phyloP scores from a whole-genome alignment of 495 filamentous ascomycete genomes.

The Symbiotaphrina buchneri region DNA sequence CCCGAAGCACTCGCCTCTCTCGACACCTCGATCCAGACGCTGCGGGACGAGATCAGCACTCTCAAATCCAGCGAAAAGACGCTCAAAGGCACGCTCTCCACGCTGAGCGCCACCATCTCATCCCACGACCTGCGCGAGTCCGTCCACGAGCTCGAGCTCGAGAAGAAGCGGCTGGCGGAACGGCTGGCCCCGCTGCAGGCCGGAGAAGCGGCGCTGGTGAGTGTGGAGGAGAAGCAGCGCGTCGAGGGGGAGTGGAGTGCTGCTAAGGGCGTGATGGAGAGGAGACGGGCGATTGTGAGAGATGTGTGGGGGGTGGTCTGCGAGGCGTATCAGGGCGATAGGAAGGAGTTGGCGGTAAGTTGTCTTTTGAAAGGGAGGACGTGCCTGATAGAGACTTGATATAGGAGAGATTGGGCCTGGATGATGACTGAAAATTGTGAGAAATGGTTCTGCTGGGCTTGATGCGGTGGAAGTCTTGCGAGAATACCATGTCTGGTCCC shows the following conservation, averaged over 20 bases:
- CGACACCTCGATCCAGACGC: slow-evolving; percentile 22
- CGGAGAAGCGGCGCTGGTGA: slow-evolving; percentile 19
- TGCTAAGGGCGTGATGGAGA: slow-evolving; percentile 17
- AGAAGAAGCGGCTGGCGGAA: slow-evolving; percentile 18
- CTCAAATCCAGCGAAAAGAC: slow-evolving; percentile 28
- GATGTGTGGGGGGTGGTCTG: slow-evolving; percentile 24
- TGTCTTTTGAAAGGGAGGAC: too few relatives aligned
- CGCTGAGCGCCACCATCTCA: slow-evolving; percentile 24
- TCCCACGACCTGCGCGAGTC: slow-evolving; percentile 24
- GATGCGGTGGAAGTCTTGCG: too few relatives aligned
- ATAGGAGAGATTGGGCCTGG: too few relatives aligned
- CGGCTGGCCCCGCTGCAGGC: slow-evolving; percentile 17
- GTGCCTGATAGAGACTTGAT: too few relatives aligned
- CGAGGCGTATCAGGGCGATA: too few relatives aligned
- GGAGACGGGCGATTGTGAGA: too few relatives aligned
- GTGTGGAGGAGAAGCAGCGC: slow-evolving; percentile 20
- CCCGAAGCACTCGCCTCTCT: slow-evolving; percentile 23
- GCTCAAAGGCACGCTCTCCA: slow-evolving; percentile 21
- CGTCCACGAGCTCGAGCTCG: slow-evolving; percentile 20
- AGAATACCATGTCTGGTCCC: too few relatives aligned
- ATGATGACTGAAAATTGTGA: too few relatives aligned
- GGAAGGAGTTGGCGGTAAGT: too few relatives aligned
- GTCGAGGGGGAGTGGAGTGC: slow-evolving; percentile 24
- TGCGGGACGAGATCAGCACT: slow-evolving; percentile 23
- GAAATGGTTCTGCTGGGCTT: too few relatives aligned